These are phyloP conservation scores for Trametes punicea DNA, from an alignment of 768 basidiomycete genomes.

Conservation along the genomic window DNA sequence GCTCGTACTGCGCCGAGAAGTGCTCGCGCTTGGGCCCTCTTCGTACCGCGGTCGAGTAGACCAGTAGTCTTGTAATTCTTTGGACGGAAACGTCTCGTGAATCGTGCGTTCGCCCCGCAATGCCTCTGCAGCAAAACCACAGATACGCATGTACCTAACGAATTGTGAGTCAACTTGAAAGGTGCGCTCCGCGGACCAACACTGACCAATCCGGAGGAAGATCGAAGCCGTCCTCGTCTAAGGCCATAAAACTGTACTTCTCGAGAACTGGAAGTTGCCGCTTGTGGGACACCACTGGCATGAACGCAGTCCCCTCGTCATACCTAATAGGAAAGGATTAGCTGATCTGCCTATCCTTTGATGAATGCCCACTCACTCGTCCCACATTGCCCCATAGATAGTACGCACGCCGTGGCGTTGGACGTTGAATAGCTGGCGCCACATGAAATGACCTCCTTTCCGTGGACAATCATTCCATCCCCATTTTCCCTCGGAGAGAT, in stretches of 20 bases:
- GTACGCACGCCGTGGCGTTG: slow-evolving; percentile 56
- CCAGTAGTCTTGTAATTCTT: slow-evolving; percentile 79
- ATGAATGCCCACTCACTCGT: slow-evolving; percentile 49
- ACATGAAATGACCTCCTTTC: slow-evolving; percentile 73
- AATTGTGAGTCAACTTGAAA: neutral
- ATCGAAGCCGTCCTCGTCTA: slow-evolving; percentile 77
- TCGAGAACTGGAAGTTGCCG: slow-evolving; percentile 58
- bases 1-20: neutral
- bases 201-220: slow-evolving; percentile 77
- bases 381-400: slow-evolving; percentile 87
- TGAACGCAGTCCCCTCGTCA: slow-evolving; percentile 80
- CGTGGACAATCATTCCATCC: slow-evolving; percentile 68
- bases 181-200: neutral
- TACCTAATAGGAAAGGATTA: slow-evolving; percentile 45
- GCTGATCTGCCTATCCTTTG: neutral
- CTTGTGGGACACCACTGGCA: slow-evolving; percentile 65
- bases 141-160: slow-evolving; percentile 72
- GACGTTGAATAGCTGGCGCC: slow-evolving; percentile 74
- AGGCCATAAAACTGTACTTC: slow-evolving; percentile 58
- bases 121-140: slow-evolving; percentile 67
- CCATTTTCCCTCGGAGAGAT: slow-evolving; percentile 70
- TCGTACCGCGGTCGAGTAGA: slow-evolving; percentile 57
- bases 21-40: slow-evolving; percentile 4
- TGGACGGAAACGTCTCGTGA: slow-evolving; percentile 60
- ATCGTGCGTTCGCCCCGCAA: slow-evolving; percentile 63